Evolutionary conservation across 495 filamentous ascomycete species (phyloP).

Genomic region (Xylaria grammica): DNA sequence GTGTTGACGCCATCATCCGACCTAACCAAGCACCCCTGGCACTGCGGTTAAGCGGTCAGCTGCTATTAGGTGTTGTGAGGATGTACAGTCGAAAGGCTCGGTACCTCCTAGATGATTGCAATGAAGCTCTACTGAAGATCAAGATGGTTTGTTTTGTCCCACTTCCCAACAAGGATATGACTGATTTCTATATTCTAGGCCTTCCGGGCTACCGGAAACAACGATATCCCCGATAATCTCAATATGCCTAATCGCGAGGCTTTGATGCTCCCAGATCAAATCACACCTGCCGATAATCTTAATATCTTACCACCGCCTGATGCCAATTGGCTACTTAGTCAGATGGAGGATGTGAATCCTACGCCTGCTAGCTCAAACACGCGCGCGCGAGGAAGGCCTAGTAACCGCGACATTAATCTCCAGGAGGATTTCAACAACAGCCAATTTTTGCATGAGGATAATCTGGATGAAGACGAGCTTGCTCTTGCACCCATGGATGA

Average conservation of each 20-base stretch:
- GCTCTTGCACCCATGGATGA: conserved; percentile 60
- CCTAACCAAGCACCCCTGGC: conserved; percentile 95
- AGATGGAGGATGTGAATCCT: conserved; percentile 60
- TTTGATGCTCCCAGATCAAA: conserved; percentile 81
- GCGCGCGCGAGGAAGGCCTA: conserved; percentile 61
- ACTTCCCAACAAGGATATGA: background rate
- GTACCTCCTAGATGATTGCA: conserved; percentile 95
- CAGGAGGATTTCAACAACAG: conserved; percentile 65
- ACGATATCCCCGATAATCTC: conserved; percentile 73
- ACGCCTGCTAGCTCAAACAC: conserved; percentile 45
- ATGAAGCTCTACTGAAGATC: conserved; percentile 94
- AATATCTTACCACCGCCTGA: conserved; percentile 68
- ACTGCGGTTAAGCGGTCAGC: conserved; percentile 88
- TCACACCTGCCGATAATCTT: conserved; percentile 88
- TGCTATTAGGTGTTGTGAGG: conserved; percentile 91
- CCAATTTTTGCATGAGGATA: conserved; percentile 71
- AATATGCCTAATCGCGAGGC: conserved; percentile 68
- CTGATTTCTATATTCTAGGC: conserved; percentile 59
- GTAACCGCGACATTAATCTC: conserved; percentile 68
- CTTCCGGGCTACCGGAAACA: conserved; percentile 78
- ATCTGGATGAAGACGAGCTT: conserved; percentile 58
- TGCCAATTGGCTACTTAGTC: conserved; percentile 73
- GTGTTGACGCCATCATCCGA: conserved; percentile 91
- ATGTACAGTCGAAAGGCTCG: conserved; percentile 97
- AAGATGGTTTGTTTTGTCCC: conserved; percentile 77